Evolutionary conservation across 208 protist genomes (phyloP).

Genomic region (Leishmania martiniquensis): DNA sequence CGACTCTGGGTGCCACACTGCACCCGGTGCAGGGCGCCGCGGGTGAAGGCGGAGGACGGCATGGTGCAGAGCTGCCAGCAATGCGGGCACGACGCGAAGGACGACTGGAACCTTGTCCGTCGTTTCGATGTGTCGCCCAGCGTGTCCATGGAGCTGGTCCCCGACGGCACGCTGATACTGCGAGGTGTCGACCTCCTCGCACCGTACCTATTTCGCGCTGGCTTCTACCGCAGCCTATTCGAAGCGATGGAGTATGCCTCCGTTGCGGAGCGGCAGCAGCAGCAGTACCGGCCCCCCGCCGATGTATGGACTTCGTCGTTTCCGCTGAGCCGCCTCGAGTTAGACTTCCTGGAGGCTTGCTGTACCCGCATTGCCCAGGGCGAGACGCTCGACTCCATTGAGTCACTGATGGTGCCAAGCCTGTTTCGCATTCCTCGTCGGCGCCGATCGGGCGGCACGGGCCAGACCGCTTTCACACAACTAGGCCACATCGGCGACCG

Average conservation of each 20-base stretch:
- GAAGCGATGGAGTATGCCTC: conserved; percentile 30
- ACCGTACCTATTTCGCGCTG: conserved; percentile 71
- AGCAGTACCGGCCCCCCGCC: conserved; percentile 18
- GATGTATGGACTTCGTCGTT: conserved; percentile 73
- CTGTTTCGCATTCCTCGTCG: conserved; percentile 82
- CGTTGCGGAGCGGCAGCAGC: conserved; percentile 23
- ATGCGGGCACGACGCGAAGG: conserved; percentile 44
- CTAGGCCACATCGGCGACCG: conserved; percentile 2
- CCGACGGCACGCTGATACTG: conserved; percentile 78
- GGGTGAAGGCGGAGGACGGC: conserved; percentile 66
- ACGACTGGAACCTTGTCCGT: conserved; percentile 68
- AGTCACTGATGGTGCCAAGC: conserved; percentile 58
- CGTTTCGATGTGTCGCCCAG: conserved; percentile 48
- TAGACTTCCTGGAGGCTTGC: conserved; percentile 90
- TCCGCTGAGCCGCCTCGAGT: conserved; percentile 67
- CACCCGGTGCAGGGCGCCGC: conserved; percentile 44
- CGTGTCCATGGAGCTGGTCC: conserved; percentile 79
- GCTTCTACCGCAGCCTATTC: conserved; percentile 73
- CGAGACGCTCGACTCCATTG: conserved; percentile 45
- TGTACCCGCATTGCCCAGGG: conserved; percentile 72
- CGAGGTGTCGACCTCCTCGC: conserved; percentile 69
- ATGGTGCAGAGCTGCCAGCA: conserved; percentile 40
- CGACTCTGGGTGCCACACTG: conserved; percentile 84
- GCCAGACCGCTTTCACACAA: conserved; percentile 10
- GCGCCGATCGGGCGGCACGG: conserved; percentile 22